A percentile compares a stretch with the other conserved stretches of the same genome.
Conservation (phyloP, 345 rosid genomes). For the Pugionium cornutum region DNA sequence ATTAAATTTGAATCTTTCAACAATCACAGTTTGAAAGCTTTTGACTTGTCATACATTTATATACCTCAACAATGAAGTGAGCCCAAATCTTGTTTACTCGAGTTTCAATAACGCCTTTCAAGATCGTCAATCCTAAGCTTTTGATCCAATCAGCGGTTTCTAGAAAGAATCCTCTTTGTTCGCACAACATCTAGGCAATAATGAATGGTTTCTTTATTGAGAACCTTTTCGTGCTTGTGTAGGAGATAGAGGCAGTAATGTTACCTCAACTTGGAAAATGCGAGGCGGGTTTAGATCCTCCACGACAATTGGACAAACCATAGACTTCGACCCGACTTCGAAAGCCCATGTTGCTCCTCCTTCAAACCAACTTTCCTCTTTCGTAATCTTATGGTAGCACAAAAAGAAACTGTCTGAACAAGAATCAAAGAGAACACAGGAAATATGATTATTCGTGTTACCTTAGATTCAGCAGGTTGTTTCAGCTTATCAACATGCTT, state of each 20-base stretch:
- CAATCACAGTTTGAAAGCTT: background rate
- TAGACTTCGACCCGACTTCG: conserved; percentile 88
- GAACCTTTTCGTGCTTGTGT: too few relatives aligned
- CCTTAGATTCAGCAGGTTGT: conserved; percentile 84
- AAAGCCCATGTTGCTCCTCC: conserved; percentile 99
- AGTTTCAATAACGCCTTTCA: conserved; percentile 91
- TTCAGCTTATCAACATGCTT: conserved; percentile 92
- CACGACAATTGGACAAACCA: conserved; percentile 91
- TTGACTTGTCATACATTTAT: conserved; percentile 1
- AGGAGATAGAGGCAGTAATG: background rate
- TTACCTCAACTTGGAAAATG: conserved; percentile 91
- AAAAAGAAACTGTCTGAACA: background rate
- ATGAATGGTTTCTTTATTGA: too few relatives aligned
- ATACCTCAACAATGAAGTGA: conserved; percentile 84
- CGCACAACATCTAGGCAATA: conserved; percentile 77
- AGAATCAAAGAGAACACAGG: conserved; percentile 3
- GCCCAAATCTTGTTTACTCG: conserved; percentile 86
- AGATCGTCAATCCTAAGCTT: conserved; percentile 89
- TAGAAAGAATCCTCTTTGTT: conserved; percentile 87
- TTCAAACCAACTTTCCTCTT: conserved; percentile 49
- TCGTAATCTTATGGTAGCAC: conserved; percentile 49
- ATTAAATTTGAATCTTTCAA: background rate
- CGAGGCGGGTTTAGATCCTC: conserved; percentile 93
- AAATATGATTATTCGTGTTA: conserved; percentile 21
- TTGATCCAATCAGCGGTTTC: conserved; percentile 93